Evolutionary conservation across 192 early-diverging fungal species (phyloP), one percentile per base, ranked within the genome.

Genomic region (Coemansia guatemalensis): DNA sequence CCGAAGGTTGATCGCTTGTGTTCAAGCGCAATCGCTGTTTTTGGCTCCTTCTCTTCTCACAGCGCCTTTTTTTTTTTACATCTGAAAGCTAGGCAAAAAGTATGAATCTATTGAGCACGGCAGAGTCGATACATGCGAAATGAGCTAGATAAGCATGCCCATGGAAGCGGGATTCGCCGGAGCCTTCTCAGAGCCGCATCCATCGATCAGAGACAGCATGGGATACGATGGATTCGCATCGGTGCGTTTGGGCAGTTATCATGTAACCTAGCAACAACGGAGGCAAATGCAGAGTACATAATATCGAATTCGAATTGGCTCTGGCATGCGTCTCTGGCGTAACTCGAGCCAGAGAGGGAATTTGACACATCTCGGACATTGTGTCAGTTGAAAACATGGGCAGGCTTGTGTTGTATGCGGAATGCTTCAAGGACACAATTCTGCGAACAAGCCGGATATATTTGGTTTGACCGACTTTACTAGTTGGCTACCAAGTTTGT

Each of bases 31-130:
- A 14, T 33, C 24, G 4, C 24, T 32, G 9, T 1, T 8, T 17
- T 22, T 44, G 58, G 54, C 39, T 67, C 71, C 57, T 62, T 73
- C 71, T 73, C 56, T 73, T 57, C 39, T 55, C 47, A 67, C 51
- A 60, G 49, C 48, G 29, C 29, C 53, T 57, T 44, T 24, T 50
- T 65, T 65, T 65, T 59, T 73, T 65, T 64, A 62, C 52, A 67
- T 63, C 44, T 30, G 44, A 48, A 39, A 62, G 60, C 47, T 47
- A 47, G 35, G 44, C 56, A 61, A 61, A 75, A 75, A 75, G 73
- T 75, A 69, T 53, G 73, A 29, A 75, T 75, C 73, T 66, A 66
- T 72, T 29, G 50, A 17, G 35, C 12, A 52, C 21, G 6, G 32
- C 17, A 44, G 53, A 60, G 22, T 39, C 12, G 50, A 53, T 35